Percentiles rank a stretch among this genome's conserved stretches.
These are phyloP conservation scores for Nicotiana knightiana DNA, from an alignment of 257 asterid species.

Conservation along the genomic window DNA sequence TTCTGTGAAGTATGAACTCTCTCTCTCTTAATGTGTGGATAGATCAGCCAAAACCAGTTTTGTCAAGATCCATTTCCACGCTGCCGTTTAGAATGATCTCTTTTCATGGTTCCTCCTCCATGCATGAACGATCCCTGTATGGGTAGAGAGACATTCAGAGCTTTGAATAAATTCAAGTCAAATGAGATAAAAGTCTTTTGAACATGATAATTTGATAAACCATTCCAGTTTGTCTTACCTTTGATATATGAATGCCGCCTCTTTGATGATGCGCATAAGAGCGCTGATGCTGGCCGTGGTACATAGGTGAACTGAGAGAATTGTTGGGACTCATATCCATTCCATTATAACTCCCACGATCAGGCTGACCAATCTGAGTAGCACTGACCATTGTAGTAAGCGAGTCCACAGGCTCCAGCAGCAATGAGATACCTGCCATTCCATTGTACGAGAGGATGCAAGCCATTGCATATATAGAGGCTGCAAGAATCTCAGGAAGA, in stretches of 20 bases:
- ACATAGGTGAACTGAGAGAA: conserved; percentile 28
- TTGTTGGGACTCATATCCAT: conserved; percentile 16
- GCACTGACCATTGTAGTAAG: conserved; percentile 39
- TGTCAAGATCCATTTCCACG: conserved; percentile 20
- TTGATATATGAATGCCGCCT: not conserved
- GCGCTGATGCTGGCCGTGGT: conserved; percentile 7
- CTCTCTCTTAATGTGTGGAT: not conserved
- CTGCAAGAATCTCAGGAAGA: conserved; percentile 63
- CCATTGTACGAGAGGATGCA: conserved; percentile 64
- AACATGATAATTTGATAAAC: conserved; percentile 7
- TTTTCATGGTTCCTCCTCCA: conserved; percentile 5
- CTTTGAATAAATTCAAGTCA: conserved; percentile 4
- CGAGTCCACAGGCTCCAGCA: conserved; percentile 29
- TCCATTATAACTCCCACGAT: conserved; percentile 8
- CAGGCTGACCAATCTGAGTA: conserved; percentile 28
- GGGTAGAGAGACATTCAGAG: not conserved
- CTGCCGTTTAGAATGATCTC: conserved; percentile 18
- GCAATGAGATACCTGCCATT: conserved; percentile 46
- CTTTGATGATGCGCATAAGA: conserved; percentile 13
- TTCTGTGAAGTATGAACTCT: not conserved
- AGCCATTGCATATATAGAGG: conserved; percentile 49
- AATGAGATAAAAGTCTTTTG: not conserved
- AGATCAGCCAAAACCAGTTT: not conserved
- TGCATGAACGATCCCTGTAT: not conserved
- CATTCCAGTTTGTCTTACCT: not conserved